Evolutionary conservation across 495 filamentous ascomycete genomes (phyloP), one percentile per base, ranked within the genome.

Genomic region (Aspergillus asperescens): DNA sequence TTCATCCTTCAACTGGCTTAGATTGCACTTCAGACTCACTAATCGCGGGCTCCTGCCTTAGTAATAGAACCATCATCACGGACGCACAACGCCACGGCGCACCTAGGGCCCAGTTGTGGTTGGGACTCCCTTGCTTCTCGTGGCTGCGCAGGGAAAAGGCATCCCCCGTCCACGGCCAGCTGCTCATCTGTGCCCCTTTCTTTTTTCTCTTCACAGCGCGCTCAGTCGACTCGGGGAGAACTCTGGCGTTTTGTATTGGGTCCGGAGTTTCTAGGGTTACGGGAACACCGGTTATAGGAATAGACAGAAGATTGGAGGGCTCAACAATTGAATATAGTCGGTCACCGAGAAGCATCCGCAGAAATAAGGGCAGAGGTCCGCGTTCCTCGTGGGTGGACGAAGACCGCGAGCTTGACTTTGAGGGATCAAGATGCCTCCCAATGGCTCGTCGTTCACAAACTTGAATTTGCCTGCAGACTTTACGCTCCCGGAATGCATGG

Each of bases 401-500:
- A 19, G 18, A 27, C 16, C 7, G 28, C 19, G 24, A 48, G 31
- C 19, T 27, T 25, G 25, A 18, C 9, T 16, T 35, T 5, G 34
- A 31, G 20, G 29, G 28, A 19, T 42, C 54, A 68, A 51, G 29
- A 79, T 81, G 77, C 72, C 77, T 58, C 77, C 73, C 52, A 67
- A 66, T 56, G 64, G 73, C 45, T 72, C 76, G 5, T 78, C 75
- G 10, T 80, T 81, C 58, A 77, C 71, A 44, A 61, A 74, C 16
- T 57, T 81, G 48, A 81, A 81, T 58, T 60, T 77, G 40, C 73
- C 77, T 20, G 55, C 70, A 19, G 62, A 56, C 18, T 76, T 74
- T 54, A 55, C 67, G 6, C 68, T 80, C 5, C 78, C 78, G 1
- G 68, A 69, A 61, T 79, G 70, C 58, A 77, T 81, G 77, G 78